Conservation (phyloP, 2,329 filamentous ascomycete species). For the Falciphora oryzae region DNA sequence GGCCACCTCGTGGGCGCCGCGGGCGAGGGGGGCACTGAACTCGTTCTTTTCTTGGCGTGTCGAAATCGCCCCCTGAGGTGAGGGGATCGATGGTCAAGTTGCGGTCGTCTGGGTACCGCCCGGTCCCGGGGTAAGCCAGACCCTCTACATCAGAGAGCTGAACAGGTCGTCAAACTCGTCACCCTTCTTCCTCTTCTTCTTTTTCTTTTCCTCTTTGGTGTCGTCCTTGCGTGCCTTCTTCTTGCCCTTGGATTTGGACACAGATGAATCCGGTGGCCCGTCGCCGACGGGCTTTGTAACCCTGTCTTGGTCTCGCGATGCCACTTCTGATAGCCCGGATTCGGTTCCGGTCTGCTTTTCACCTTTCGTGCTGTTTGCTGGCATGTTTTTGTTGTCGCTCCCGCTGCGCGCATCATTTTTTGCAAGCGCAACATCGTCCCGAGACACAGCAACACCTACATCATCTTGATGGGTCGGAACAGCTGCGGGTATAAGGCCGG, state of each 20-base stretch:
- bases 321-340: too few relatives aligned
- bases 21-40: too few relatives aligned
- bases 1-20: too few relatives aligned
- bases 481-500: not conserved
- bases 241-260: slow-evolving; percentile 12
- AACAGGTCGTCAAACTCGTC: slow-evolving; percentile 71
- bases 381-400: not conserved
- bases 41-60: too few relatives aligned
- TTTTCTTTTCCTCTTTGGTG: slow-evolving; percentile 37
- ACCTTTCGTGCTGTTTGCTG: not conserved
- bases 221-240: slow-evolving; percentile 24
- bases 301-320: too few relatives aligned
- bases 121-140: not conserved
- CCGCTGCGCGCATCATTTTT: not conserved
- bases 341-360: not conserved
- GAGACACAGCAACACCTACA: slow-evolving; percentile 14
- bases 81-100: too few relatives aligned
- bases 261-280: slow-evolving; percentile 11
- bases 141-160: slow-evolving; percentile 42
- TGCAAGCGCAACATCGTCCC: not conserved
- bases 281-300: not conserved
- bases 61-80: too few relatives aligned
- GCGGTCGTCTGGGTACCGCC: too few relatives aligned
- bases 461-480: slow-evolving; percentile 12
- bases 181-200: slow-evolving; percentile 30